Base-by-base conservation (phyloP, 352 stramenopile species). In the Globisporangium rhizosaccharum region DNA sequence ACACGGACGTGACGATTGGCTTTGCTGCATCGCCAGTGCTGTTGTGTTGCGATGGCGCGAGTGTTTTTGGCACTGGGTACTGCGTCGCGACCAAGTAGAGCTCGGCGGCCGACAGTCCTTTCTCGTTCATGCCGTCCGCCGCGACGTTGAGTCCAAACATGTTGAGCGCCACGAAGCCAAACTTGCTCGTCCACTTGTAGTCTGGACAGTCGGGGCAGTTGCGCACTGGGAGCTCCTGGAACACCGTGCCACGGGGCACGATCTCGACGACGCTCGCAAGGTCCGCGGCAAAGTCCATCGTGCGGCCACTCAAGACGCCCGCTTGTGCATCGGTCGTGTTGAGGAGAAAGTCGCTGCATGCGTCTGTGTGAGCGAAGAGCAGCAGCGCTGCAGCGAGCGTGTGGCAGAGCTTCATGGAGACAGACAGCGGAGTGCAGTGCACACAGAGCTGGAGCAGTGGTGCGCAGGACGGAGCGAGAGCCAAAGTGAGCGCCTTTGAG, bases 271-370 rank as follows among this genome's bases (percentile, higher is more conserved):
- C 51, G 33, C 61, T 75, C 50, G 67, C 51, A 9, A 87, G 62
- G 56, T 87, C 76, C 8, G 72, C 62, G 37, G 71, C 61, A 56
- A 85, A 87, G 61, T 87, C 76, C 76, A 87, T 87, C 30, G 76
- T 70, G 23, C 76, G 74, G 4, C 65, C 76, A 26, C 68, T 83
- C 37, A 87, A 44, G 55, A 85, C 72, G 15, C 56, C 49, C 0
- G 59, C 61, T 36, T 11, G 33, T 7, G 33, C 33, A 12, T 25
- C 55, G 10, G 59, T 62, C 33, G 60, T 30, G 49, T 86, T 84
- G 18, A 87, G 62, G 11, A 78, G 49, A 56, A 90, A 87, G 62
- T 90, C 81, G 3, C 70, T 87, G 66, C 81, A 90, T 0, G 51
- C 57, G 8, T 47, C 14, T 0, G 28, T 17, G 26, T 7, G 11